Conservation (phyloP, 257 asterid genomes). For the Solanum pimpinellifolium region DNA sequence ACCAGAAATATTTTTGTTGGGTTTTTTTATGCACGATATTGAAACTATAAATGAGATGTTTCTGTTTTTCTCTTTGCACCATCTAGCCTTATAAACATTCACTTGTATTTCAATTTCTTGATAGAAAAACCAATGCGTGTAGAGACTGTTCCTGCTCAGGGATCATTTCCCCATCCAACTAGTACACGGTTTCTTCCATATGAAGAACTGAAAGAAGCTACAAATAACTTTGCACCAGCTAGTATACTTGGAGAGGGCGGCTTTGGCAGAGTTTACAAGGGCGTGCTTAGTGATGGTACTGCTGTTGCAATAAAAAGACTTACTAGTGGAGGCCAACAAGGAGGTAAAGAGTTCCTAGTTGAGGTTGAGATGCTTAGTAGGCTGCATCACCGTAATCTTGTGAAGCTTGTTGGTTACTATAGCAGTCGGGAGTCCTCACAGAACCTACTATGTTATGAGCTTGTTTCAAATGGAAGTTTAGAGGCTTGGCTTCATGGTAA, state of each 20-base stretch:
- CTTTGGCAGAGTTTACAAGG: slow-evolving; percentile 88
- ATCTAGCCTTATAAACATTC: neutral
- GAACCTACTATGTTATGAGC: slow-evolving; percentile 92
- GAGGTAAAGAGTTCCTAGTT: slow-evolving; percentile 86
- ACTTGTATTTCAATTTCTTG: slow-evolving; percentile 3
- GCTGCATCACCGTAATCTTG: slow-evolving; percentile 93
- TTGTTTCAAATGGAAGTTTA: slow-evolving; percentile 91
- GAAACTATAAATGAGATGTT: neutral
- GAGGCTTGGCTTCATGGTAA: slow-evolving; percentile 98
- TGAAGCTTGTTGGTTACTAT: slow-evolving; percentile 86
- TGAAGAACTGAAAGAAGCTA: slow-evolving; percentile 86
- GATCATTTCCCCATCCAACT: slow-evolving; percentile 75
- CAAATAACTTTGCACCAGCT: slow-evolving; percentile 66
- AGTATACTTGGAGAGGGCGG: slow-evolving; percentile 96
- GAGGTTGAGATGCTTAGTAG: slow-evolving; percentile 99
- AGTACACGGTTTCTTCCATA: slow-evolving; percentile 72
- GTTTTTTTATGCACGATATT: neutral
- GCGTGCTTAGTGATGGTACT: slow-evolving; percentile 78
- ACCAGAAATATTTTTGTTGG: neutral
- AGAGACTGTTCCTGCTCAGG: slow-evolving; percentile 36
- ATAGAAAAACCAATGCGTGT: slow-evolving; percentile 40
- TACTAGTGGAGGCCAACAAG: slow-evolving; percentile 88
- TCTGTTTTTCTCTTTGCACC: neutral
- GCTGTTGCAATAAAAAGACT: slow-evolving; percentile 93
- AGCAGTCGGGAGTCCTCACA: slow-evolving; percentile 72